A percentile compares a stretch with the other conserved stretches of the same genome.
phyloP scores from a whole-genome alignment of 2,329 filamentous ascomycete species.

The Coniella vitis region DNA sequence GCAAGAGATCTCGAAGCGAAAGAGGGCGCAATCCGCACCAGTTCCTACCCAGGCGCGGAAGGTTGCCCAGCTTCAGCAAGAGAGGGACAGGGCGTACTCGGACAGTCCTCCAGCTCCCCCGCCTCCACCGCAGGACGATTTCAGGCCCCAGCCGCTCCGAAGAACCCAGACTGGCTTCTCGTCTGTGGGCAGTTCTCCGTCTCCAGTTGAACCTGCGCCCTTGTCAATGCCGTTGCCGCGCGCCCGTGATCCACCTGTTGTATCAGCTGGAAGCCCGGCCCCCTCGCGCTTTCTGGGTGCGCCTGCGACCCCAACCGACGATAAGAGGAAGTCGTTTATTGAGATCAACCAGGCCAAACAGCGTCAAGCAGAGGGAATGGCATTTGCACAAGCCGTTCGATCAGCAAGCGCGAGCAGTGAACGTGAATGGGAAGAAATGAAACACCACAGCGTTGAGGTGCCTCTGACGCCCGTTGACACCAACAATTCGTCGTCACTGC shows the following conservation, averaged over 20 bases:
- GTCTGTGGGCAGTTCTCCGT: constrained; percentile 20
- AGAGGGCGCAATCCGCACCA: constrained; percentile 32
- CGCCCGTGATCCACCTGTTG: constrained; percentile 16
- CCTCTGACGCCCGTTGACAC: constrained; percentile 18
- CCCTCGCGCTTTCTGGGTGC: constrained; percentile 29
- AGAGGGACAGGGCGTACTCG: constrained; percentile 22
- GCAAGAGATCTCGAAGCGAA: constrained; percentile 61
- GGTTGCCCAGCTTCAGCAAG: constrained; percentile 23
- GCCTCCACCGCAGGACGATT: constrained; percentile 35
- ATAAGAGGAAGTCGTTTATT: constrained; percentile 51
- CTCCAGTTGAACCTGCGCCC: constrained; percentile 9
- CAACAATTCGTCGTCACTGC: constrained; percentile 17
- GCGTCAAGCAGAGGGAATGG: constrained; percentile 52
- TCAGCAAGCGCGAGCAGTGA: constrained; percentile 26
- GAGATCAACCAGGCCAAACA: constrained; percentile 54
- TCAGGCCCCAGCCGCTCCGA: constrained; percentile 46
- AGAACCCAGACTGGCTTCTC: constrained; percentile 53
- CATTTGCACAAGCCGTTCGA: constrained; percentile 46
- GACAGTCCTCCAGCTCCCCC: constrained; percentile 21
- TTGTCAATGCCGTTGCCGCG: not conserved
- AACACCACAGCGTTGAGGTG: constrained; percentile 9
- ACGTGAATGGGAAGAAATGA: constrained; percentile 23
- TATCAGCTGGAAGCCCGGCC: constrained; percentile 27
- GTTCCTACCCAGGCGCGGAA: constrained; percentile 24
- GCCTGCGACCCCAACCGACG: constrained; percentile 35